A percentile compares a stretch with the other conserved stretches of the same genome.
Evolutionary conservation across 2,329 filamentous ascomycete genomes (phyloP).

Genomic region (Tolypocladium inflatum): DNA sequence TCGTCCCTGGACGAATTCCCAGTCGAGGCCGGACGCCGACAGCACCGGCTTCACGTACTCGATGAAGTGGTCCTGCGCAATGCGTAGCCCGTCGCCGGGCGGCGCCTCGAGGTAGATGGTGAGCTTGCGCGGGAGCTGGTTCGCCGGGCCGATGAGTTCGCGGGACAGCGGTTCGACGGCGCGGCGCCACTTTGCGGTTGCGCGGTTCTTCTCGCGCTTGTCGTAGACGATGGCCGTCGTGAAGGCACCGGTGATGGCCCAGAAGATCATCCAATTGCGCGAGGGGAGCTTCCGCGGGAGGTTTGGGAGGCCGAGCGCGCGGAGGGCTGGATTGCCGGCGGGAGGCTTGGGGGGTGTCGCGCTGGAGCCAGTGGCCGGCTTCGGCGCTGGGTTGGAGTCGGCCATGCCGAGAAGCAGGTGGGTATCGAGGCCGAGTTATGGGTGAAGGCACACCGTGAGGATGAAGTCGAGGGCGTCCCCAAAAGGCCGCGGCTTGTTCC

Average conservation of each 20-base stretch:
- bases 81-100: constrained; percentile 73
- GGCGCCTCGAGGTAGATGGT: constrained; percentile 81
- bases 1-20: constrained; percentile 89
- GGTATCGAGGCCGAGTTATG: background rate
- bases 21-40: constrained; percentile 82
- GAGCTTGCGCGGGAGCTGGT: constrained; percentile 70
- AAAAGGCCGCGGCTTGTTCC: background rate
- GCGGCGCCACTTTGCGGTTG: constrained; percentile 77
- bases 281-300: constrained; percentile 80
- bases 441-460: background rate
- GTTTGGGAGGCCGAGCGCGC: constrained; percentile 76
- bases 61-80: constrained; percentile 89
- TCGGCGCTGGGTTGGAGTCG: constrained; percentile 3
- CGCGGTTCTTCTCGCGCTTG: constrained; percentile 76
- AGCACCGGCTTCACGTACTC: constrained; percentile 93
- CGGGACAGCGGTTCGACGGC: constrained; percentile 76
- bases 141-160: constrained; percentile 59
- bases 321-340: constrained; percentile 57
- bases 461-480: background rate
- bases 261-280: constrained; percentile 96
- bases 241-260: constrained; percentile 67
- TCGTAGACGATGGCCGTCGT: constrained; percentile 82
- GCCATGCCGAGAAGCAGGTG: constrained; percentile 3
- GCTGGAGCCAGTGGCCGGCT: constrained; percentile 5
- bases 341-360: constrained; percentile 26